Evolutionary conservation across 768 basidiomycete genomes (phyloP), one percentile per base, ranked within the genome.

Genomic region (Kockovaella imperatae): DNA sequence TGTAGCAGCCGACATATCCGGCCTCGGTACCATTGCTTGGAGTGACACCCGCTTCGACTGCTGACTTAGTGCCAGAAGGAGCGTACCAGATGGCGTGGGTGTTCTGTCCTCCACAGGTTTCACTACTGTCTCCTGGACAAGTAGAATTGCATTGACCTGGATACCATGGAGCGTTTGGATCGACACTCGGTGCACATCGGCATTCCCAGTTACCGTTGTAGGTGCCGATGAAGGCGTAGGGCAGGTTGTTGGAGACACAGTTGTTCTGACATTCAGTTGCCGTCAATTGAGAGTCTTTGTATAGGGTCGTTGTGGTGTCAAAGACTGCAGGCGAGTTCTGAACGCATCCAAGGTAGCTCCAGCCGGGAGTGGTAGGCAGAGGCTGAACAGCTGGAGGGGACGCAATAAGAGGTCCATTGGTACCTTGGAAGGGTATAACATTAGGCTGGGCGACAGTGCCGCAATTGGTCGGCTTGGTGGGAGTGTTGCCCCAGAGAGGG

Each of bases 391-490:
- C 45, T 40, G 42, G 50, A 20, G 60, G 44, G 36, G 45, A 39
- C 15, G 53, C 55, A 11, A 60, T 48, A 29, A 41, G 41, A 3
- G 62, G 21, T 5, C 62, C 64, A 21, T 60, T 52, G 29, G 60
- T 54, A 28, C 62, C 60, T 6, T 38, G 48, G 34, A 63, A 53
- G 10, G 18, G 25, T 18, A 52, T 36, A 25, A 66, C 47, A 43
- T 65, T 51, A 26, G 57, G 54, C 17, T 31, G 44, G 15, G 58
- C 38, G 4, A 53, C 29, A 5, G 55, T 36, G 30, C 61, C 52
- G 48, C 34, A 49, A 39, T 64, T 66, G 23, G 50, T 53, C 2
- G 67, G 67, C 44, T 69, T 69, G 36, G 42, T 14, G 29, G 52
- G 52, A 11, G 42, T 42, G 24, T 47, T 31, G 7, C 62, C 64